Evolutionary conservation across 164 flowering plant genomes (phyloP), one percentile per base, ranked within the genome.

Genomic region (Echeveria elegans): DNA sequence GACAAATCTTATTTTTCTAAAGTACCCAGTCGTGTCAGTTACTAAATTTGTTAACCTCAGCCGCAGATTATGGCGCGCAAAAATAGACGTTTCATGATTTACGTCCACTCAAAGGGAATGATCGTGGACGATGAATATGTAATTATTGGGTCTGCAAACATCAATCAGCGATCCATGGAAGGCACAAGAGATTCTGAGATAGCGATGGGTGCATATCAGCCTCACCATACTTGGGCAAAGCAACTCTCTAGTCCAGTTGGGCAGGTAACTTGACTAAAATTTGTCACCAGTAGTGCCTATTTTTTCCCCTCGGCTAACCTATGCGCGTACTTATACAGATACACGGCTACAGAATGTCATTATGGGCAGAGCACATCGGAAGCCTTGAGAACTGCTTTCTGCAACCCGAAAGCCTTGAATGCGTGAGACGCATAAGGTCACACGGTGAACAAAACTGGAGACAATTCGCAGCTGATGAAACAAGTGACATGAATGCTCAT

Each of bases 111-210:
- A 0, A 50, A 50, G 56, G 56, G 56, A 23, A 50, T 50, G 56
- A 50, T 50, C 5, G 56, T 50, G 5, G 56, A 50, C 56, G 56
- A 50, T 21, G 56, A 50, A 14, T 50, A 50, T 23, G 56, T 50
- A 24, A 50, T 50, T 4, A 50, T 50, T n/a, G 56, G 56, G 8
- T 50, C 56, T 23, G 56, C 56, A 6, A 50, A 50, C 56, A 50
- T 50, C 56, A 50, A 50, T 50, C 56, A 50, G 56, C 56, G 56
- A 50, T 50, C 56, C 56, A 50, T 50, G 56, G 56, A 50, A 21
- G 56, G 56, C 24, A 50, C 56, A 6, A 50, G 56, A 50, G 56
- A 50, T 23, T 50, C 56, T 6, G 56, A 43, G 47, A 43, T 43
- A 12, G 47, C 47, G 15, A 43, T 43, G 47, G 47, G 47, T 12